These are phyloP conservation scores for Phycomyces nitens DNA, from an alignment of 192 early-diverging fungal species.

Conservation along the genomic window DNA sequence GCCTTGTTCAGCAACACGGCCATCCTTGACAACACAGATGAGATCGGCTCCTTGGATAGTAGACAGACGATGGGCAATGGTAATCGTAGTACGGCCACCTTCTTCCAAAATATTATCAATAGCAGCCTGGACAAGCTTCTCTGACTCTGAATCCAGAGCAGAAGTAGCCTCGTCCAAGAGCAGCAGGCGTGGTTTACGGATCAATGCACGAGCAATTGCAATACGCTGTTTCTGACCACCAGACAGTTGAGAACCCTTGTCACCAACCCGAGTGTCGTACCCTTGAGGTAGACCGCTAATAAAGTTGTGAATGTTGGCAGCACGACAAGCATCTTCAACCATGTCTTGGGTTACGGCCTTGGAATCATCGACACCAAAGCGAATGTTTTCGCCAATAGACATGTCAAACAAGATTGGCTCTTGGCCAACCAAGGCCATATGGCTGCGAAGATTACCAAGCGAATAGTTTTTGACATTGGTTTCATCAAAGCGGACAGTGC, in stretches of 20 bases:
- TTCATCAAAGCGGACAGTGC: conserved; percentile 61
- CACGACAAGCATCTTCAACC: conserved; percentile 48
- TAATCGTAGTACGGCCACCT: conserved; percentile 64
- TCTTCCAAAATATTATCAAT: conserved; percentile 63
- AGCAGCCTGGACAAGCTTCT: conserved; percentile 67
- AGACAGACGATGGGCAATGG: conserved; percentile 71
- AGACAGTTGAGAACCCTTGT: conserved; percentile 59
- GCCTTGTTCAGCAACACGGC: conserved; percentile 60
- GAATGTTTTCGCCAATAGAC: conserved; percentile 81
- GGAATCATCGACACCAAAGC: conserved; percentile 52
- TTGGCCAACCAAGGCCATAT: conserved; percentile 82
- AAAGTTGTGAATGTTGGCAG: conserved; percentile 65
- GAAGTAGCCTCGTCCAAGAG: conserved; percentile 84
- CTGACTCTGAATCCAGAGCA: conserved; percentile 69
- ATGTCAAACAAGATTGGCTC: conserved; percentile 89
- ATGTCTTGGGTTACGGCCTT: conserved; percentile 43
- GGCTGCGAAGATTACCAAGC: conserved; percentile 57
- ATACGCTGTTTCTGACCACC: conserved; percentile 82
- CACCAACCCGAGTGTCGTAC: conserved; percentile 66
- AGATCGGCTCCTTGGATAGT: conserved; percentile 68
- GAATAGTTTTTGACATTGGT: conserved; percentile 57
- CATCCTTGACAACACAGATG: conserved; percentile 69
- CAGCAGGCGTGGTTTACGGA: conserved; percentile 81
- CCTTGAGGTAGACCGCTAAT: conserved; percentile 54
- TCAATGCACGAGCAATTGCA: conserved; percentile 84